Base-by-base conservation (phyloP, 1,284 basidiomycete species). In the Malassezia equina region DNA sequence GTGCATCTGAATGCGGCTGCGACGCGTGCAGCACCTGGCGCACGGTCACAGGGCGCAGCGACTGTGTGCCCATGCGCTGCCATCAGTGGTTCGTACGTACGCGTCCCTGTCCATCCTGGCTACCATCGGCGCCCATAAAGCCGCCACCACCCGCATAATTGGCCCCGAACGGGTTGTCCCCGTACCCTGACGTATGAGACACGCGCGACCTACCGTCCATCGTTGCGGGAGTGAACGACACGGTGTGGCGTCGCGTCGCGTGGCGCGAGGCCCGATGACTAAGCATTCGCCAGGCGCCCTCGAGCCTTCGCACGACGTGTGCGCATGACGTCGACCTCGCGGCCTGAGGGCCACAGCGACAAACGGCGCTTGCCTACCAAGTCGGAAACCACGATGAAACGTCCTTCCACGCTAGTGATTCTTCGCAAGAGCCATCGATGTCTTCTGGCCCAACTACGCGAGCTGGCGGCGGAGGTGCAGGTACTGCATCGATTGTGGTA, bases 1-100 rank as follows among this genome's bases (percentile, higher is more conserved):
- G 88, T 1, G 88, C 84, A 63, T 96, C 91, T 0, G 84, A 80
- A 70, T 94, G 88, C 6, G 84, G 80, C 77, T 94, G 90, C 29
- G 78, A 80, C 2, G 90, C 87, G 61, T 82, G 81, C 44, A 80
- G 67, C 45, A 95, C 79, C 75, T 94, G 90, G 51, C 84, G 81
- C 64, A 90, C 81, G 3, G 88, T 93, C 42, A 94, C 81, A 5
- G 93, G 89, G 42, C 90, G 82, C 24, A 95, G 75, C 11, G 64
- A 64, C 53, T 73, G 67, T 52, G 69, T 67, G 47, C 62, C 62
- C 36, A 61, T 50, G 25, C 58, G 50, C 63, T 62, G 52, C 31
- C 33, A 17, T 32, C 15, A 39, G 47, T 15, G n/a, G 9, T 17
- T 23, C 41, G 42, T 45, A 45, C 27, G 24, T 52, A 57, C 55